Conservation (phyloP, 306 rosid genomes). For the Hippophae tibetana region DNA sequence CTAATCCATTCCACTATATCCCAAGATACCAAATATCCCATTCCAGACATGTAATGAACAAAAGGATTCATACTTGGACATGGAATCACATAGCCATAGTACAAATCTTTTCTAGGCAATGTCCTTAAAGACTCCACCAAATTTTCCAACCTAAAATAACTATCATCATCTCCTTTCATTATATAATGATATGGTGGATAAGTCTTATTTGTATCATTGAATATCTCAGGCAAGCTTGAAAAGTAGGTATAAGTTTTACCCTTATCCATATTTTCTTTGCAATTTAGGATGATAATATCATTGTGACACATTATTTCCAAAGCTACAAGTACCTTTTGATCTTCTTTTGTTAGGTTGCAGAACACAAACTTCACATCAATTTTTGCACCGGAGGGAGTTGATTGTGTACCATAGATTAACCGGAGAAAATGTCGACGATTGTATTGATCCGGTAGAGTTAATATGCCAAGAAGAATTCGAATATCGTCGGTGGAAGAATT, state of each 20-base stretch:
- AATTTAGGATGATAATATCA: conserved; percentile 76
- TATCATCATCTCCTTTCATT: conserved; percentile 85
- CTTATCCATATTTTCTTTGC: conserved; percentile 88
- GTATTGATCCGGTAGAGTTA: conserved; percentile 91
- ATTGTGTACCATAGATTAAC: conserved; percentile 68
- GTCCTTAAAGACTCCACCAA: conserved; percentile 53
- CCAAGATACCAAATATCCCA: conserved; percentile 90
- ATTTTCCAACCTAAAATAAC: conserved; percentile 49
- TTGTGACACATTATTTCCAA: conserved; percentile 74
- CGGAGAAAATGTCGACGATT: conserved; percentile 89
- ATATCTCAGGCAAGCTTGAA: conserved; percentile 56
- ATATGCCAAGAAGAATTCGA: conserved; percentile 67
- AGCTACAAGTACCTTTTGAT: conserved; percentile 54
- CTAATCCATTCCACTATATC: conserved; percentile 82
- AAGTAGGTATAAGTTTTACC: conserved; percentile 82
- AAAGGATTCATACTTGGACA: conserved; percentile 94
- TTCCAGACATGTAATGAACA: conserved; percentile 84
- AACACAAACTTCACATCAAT: conserved; percentile 79
- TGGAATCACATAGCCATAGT: conserved; percentile 87
- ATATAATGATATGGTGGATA: conserved; percentile 82
- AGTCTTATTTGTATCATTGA: conserved; percentile 29
- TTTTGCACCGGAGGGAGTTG: conserved; percentile 27
- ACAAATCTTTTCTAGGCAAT: conserved; percentile 64
- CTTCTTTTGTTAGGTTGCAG: conserved; percentile 88
- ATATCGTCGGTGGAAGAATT: conserved; percentile 29